Conservation (phyloP, 2,329 filamentous ascomycete species). For the Paracamarosporium sp. region DNA sequence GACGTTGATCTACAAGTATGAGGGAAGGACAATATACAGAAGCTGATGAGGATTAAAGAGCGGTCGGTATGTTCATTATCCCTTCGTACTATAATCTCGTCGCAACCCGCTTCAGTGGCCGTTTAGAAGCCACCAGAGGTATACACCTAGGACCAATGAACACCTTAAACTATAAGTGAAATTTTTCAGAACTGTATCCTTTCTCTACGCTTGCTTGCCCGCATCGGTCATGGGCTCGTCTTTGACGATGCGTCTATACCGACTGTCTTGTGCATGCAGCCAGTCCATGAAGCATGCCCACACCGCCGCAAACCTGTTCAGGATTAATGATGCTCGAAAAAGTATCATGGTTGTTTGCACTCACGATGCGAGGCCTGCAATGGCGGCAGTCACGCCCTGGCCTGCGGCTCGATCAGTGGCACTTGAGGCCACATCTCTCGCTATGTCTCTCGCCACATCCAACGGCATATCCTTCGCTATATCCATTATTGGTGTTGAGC, state of each 20-base stretch:
- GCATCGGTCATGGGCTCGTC: background rate
- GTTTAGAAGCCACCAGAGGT: no score
- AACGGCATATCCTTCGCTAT: background rate
- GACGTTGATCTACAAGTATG: no score
- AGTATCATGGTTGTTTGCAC: background rate
- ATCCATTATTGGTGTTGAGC: background rate
- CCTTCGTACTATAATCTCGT: no score
- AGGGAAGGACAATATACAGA: no score
- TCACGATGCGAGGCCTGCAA: constrained; percentile 11
- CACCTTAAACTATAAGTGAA: background rate
- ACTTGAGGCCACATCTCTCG: constrained; percentile 6
- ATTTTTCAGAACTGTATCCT: background rate
- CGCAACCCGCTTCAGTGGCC: no score
- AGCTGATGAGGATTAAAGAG: no score
- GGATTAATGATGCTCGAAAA: background rate
- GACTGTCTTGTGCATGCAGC: constrained; percentile 8
- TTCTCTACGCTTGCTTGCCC: constrained; percentile 2
- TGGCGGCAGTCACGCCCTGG: constrained; percentile 11
- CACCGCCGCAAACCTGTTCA: constrained; percentile 2
- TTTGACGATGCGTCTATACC: constrained; percentile 8
- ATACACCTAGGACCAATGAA: no score
- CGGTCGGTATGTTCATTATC: no score
- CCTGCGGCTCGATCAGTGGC: constrained; percentile 8
- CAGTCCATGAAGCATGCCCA: constrained; percentile 9
- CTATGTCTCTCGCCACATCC: background rate